Percentiles rank a stretch among this genome's conserved stretches.
Conservation (phyloP, 148 eudicot species). For the Chenopodium berlandieri region DNA sequence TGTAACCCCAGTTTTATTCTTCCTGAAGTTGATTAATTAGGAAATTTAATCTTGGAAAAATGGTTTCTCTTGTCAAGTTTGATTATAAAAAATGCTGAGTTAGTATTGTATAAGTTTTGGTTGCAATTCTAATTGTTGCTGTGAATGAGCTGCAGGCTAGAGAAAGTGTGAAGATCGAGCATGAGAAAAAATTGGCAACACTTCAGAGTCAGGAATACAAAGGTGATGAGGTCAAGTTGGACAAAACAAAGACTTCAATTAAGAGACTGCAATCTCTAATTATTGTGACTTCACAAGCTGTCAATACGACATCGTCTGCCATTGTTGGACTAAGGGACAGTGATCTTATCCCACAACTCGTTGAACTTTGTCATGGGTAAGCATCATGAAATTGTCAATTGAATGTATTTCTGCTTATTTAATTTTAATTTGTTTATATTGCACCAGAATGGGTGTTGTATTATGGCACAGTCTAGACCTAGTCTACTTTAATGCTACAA, state of each 20-base stretch:
- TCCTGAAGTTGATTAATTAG: neutral
- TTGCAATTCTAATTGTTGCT: constrained; percentile 11
- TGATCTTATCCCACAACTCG: constrained; percentile 89
- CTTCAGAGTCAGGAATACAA: constrained; percentile 80
- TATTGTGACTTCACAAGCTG: constrained; percentile 90
- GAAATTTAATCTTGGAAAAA: neutral
- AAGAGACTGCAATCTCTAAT: constrained; percentile 80
- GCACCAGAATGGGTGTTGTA: neutral
- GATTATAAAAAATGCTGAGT: neutral
- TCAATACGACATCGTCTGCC: constrained; percentile 80
- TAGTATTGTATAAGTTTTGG: neutral
- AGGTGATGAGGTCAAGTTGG: constrained; percentile 80
- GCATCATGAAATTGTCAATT: constrained; percentile 19
- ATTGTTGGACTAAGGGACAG: constrained; percentile 70
- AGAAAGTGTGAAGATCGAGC: constrained; percentile 90
- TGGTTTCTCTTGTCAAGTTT: neutral
- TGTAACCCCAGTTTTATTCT: neutral
- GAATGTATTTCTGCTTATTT: neutral
- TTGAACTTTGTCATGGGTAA: constrained; percentile 95
- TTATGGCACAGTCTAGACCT: neutral
- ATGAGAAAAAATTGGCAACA: constrained; percentile 77
- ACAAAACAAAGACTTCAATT: constrained; percentile 86
- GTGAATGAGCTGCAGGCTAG: constrained; percentile 58
- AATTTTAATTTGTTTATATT: neutral
- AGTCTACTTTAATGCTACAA: neutral